phyloP scores from a whole-genome alignment of 192 early-diverging fungal species.

The Rhizophagus sp. region DNA sequence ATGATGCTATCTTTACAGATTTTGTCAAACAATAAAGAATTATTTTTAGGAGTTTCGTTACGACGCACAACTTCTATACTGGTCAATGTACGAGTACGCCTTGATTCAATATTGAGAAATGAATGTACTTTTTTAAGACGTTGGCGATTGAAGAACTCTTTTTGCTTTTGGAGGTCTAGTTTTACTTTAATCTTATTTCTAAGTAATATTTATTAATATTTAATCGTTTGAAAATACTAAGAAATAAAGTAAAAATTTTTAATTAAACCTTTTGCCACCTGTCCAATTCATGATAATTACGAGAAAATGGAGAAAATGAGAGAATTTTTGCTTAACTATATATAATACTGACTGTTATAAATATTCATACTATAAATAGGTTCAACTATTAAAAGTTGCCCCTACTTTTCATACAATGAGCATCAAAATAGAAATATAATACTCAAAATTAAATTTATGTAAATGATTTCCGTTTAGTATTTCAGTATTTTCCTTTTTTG shows the following conservation, averaged over 20 bases:
- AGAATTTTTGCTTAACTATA: no score
- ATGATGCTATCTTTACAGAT: background rate
- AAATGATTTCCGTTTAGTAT: background rate
- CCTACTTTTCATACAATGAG: no score
- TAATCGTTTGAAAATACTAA: background rate
- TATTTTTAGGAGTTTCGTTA: background rate
- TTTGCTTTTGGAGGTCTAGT: slow-evolving; percentile 17
- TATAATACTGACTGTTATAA: no score
- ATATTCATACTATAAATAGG: no score
- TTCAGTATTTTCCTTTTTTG: background rate
- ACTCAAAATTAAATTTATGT: background rate
- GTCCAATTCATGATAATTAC: slow-evolving; percentile 21
- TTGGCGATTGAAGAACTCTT: slow-evolving; percentile 24
- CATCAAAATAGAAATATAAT: no score
- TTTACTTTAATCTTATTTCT: slow-evolving; percentile 20
- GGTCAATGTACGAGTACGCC: background rate
- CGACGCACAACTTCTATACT: slow-evolving; percentile 9
- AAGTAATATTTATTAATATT: background rate
- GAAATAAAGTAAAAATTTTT: background rate
- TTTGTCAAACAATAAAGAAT: background rate
- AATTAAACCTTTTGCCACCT: slow-evolving; percentile 23
- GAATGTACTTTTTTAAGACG: slow-evolving; percentile 6
- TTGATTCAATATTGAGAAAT: background rate
- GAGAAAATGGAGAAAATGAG: no score
- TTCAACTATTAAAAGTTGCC: no score